Conservation (phyloP, 2,329 filamentous ascomycete species). For the Epichloe scottii region DNA sequence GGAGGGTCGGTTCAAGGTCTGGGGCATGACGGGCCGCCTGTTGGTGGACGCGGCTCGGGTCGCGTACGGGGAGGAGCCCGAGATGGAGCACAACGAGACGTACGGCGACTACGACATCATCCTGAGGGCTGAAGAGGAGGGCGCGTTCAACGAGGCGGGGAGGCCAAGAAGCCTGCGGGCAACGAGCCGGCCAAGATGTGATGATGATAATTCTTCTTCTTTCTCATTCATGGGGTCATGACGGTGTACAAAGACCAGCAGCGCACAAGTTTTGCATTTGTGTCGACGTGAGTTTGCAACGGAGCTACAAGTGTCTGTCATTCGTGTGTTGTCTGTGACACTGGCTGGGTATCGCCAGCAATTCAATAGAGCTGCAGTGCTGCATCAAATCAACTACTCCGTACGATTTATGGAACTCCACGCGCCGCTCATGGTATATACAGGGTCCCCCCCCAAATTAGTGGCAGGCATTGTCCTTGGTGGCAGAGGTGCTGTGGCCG, state of each 20-base stretch:
- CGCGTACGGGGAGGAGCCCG: slow-evolving; percentile 70
- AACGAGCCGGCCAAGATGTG: slow-evolving; percentile 22
- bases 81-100: slow-evolving; percentile 57
- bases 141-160: slow-evolving; percentile 31
- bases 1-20: slow-evolving; percentile 63
- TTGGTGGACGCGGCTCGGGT: slow-evolving; percentile 77
- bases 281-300: too few relatives aligned
- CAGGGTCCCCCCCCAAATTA: slow-evolving; percentile 22
- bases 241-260: neutral
- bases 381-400: too few relatives aligned
- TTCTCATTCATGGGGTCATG: too few relatives aligned
- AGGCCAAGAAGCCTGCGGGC: slow-evolving; percentile 16
- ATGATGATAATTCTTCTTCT: too few relatives aligned
- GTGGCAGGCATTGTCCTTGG: slow-evolving; percentile 87
- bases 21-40: slow-evolving; percentile 89
- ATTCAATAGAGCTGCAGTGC: too few relatives aligned
- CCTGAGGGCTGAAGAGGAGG: slow-evolving; percentile 29
- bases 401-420: too few relatives aligned
- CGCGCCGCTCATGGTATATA: too few relatives aligned
- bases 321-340: too few relatives aligned
- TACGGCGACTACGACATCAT: slow-evolving; percentile 43
- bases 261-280: neutral
- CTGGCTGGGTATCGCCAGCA: too few relatives aligned
- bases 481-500: slow-evolving; percentile 53
- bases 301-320: too few relatives aligned